Evolutionary conservation across 2,329 filamentous ascomycete genomes (phyloP), one percentile per base, ranked within the genome.

Genomic region (Paraconiothyrium brasiliense): DNA sequence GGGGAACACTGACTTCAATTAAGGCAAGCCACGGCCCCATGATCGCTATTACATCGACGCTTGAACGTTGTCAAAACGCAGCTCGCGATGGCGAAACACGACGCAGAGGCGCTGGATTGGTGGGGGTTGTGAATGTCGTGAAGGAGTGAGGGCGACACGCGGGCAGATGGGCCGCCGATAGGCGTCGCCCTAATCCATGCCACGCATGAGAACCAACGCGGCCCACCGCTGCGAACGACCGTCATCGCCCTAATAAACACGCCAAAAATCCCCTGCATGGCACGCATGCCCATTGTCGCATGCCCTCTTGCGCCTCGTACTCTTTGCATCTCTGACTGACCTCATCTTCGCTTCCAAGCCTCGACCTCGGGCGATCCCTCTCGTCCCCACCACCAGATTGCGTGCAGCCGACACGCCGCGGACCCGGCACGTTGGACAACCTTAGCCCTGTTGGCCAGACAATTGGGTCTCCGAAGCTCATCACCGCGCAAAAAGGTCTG

Each of bases 21-120:
- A 76, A 62, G 10, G 66, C 65, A 57, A 77, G 70, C 70, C 70
- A 77, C 37, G 73, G 72, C 39, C 58, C 68, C 73, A 77, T 76
- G 59, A 2, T 50, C 50, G 51, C n/a, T 52, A 56, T 39, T 48
- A 41, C 46, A 44, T 56, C 10, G 4, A 48, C 27, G 39, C 27
- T 39, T 37, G 35, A 27, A 34, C 6, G 32, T 4, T 20, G 35
- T 52, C 50, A 41, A 27, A 30, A 27, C 13, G 58, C 27, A 41
- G 54, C n/a, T 30, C 35, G 14, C n/a, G 49, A 59, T 43, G 37
- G 55, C 35, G 55, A 34, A 41, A 50, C 7, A 14, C 20, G 16
- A 11, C 13, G 27, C 6, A 14, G 51, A 49, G 59, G 39, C 37
- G 57, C 57, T 54, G 32, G 41, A 10, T 35, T 24, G 43, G 54